phyloP scores from a whole-genome alignment of 495 filamentous ascomycete species.

The Glutinoglossum americanum region DNA sequence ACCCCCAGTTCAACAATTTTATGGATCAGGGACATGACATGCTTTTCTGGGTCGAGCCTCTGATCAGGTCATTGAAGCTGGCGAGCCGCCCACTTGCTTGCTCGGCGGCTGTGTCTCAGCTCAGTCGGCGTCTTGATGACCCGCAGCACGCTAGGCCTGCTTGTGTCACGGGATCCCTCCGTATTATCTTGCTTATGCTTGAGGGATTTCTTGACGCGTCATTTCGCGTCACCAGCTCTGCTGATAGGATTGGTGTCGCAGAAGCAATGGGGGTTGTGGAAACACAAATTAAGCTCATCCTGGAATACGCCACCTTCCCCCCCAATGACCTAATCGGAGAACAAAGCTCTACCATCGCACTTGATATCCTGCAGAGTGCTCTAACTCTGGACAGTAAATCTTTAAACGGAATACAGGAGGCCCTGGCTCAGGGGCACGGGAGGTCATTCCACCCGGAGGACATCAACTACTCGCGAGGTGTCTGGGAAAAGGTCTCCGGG shows the following conservation, averaged over 20 bases:
- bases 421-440: slow-evolving; percentile 37
- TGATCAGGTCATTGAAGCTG: slow-evolving; percentile 53
- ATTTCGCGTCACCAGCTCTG: slow-evolving; percentile 22
- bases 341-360: slow-evolving; percentile 21
- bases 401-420: slow-evolving; percentile 46
- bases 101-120: slow-evolving; percentile 42
- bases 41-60: slow-evolving; percentile 50
- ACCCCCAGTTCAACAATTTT: slow-evolving; percentile 39
- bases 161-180: slow-evolving; percentile 30
- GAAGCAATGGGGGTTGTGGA: slow-evolving; percentile 30
- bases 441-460: slow-evolving; percentile 42
- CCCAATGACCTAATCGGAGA: slow-evolving; percentile 2
- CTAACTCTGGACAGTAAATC: slow-evolving; percentile 57
- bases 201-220: slow-evolving; percentile 29
- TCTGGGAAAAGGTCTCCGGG: slow-evolving; percentile 59
- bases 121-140: slow-evolving; percentile 43
- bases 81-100: slow-evolving; percentile 51
- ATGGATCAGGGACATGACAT: slow-evolving; percentile 35
- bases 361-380: slow-evolving; percentile 46
- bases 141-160: slow-evolving; percentile 23
- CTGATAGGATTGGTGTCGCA: slow-evolving; percentile 29
- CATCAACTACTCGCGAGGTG: slow-evolving; percentile 36
- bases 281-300: slow-evolving; percentile 25
- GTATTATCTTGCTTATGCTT: slow-evolving; percentile 27
- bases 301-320: slow-evolving; percentile 15